phyloP scores from a whole-genome alignment of 2,329 filamentous ascomycete genomes.

The Podosphaera aphanis region DNA sequence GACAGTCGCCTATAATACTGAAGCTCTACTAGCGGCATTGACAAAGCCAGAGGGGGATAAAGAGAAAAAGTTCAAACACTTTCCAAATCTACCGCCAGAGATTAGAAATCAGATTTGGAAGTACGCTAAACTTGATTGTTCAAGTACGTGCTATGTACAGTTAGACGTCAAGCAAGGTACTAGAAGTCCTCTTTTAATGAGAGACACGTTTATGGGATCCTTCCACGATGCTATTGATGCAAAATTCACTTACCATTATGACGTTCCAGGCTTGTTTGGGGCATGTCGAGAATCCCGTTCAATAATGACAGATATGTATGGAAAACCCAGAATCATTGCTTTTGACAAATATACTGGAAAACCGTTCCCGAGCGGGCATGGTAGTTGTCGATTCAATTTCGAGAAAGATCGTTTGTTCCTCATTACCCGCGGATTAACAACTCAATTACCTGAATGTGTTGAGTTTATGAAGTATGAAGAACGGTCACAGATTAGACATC shows the following conservation, averaged over 20 bases:
- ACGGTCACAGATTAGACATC: conserved; percentile 1
- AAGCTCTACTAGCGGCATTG: neutral
- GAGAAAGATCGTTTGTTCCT: conserved; percentile 5
- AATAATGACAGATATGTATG: neutral
- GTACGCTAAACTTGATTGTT: neutral
- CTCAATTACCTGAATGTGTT: conserved; percentile 1
- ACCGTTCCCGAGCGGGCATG: neutral
- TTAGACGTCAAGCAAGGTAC: neutral
- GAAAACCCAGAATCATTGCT: neutral
- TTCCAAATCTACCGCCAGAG: conserved; percentile 2
- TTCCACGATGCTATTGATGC: neutral
- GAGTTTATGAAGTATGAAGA: neutral
- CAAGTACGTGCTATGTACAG: neutral
- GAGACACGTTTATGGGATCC: neutral
- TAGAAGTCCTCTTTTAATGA: neutral
- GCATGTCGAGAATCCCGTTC: conserved; percentile 1
- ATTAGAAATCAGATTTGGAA: conserved; percentile 5
- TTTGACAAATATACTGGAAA: neutral
- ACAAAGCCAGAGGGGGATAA: neutral
- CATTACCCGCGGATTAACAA: neutral
- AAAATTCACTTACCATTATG: neutral
- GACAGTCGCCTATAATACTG: neutral
- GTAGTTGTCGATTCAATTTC: conserved; percentile 4
- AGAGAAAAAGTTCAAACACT: neutral
- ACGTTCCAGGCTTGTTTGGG: neutral